Percentiles rank a stretch among this genome's conserved stretches.
Evolutionary conservation across 2,329 filamentous ascomycete genomes (phyloP).

Genomic region (Xylariaceae sp.): DNA sequence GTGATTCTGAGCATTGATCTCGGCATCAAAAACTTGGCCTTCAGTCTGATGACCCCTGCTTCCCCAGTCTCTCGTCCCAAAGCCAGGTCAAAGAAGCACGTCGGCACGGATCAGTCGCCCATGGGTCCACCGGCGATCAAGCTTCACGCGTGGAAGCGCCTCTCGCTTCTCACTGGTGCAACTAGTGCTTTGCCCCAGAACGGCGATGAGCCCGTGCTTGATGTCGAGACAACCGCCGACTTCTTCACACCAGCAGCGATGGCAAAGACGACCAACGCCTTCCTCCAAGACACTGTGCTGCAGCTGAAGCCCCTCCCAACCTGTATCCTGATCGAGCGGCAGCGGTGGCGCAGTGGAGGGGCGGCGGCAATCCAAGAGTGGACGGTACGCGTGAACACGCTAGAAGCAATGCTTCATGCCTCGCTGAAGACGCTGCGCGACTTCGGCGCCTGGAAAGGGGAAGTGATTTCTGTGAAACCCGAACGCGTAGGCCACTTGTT

Average conservation of each 20-base stretch:
- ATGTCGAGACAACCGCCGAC: neutral
- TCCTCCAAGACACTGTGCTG: constrained; percentile 38
- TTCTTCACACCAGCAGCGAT: constrained; percentile 36
- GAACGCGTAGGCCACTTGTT: constrained; percentile 32
- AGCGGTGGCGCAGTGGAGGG: constrained; percentile 60
- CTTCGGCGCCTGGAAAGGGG: constrained; percentile 41
- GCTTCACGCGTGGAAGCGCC: constrained; percentile 37
- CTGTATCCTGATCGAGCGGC: constrained; percentile 64
- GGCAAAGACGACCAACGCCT: constrained; percentile 32
- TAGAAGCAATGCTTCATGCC: constrained; percentile 78
- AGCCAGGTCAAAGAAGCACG: constrained; percentile 4
- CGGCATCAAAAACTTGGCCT: constrained; percentile 78
- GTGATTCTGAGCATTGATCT: constrained; percentile 75
- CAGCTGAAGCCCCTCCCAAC: constrained; percentile 60
- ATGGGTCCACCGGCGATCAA: constrained; percentile 12
- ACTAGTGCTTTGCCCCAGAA: neutral
- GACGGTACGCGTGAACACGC: constrained; percentile 76
- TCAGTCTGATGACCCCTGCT: constrained; percentile 52
- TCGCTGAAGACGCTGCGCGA: constrained; percentile 54
- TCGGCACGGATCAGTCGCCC: neutral
- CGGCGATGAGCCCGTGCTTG: neutral
- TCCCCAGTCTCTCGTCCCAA: neutral
- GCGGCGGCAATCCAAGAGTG: constrained; percentile 68
- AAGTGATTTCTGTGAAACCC: constrained; percentile 40
- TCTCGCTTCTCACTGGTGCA: constrained; percentile 13